Evolutionary conservation across 495 filamentous ascomycete species (phyloP).

Genomic region (Monascus purpureus): DNA sequence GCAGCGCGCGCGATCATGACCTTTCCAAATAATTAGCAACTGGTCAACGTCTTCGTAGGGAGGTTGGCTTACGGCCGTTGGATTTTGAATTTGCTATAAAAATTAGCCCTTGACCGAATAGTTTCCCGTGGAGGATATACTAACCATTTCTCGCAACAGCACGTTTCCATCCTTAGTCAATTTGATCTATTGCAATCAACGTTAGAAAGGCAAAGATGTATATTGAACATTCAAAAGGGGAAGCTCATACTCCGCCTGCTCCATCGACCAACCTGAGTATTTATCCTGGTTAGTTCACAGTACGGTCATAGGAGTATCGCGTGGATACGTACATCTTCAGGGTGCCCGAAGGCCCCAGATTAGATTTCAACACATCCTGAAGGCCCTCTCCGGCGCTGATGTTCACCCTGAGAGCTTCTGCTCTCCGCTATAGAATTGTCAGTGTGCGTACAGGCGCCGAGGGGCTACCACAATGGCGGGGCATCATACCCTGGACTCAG

Average conservation of each 20-base stretch:
- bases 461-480: constrained; percentile 11
- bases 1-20: constrained; percentile 98
- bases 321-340: constrained; percentile 70
- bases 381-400: constrained; percentile 91
- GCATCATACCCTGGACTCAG: constrained; percentile 73
- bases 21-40: constrained; percentile 22
- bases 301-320: constrained; percentile 1
- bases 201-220: constrained; percentile 6
- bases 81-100: constrained; percentile 63
- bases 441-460: constrained; percentile 21
- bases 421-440: constrained; percentile 60
- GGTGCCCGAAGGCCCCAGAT: constrained; percentile 84
- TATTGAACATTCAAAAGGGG: constrained; percentile 4
- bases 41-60: constrained; percentile 4
- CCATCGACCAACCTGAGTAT: constrained; percentile 76
- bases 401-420: constrained; percentile 90
- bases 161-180: constrained; percentile 98
- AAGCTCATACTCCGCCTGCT: constrained; percentile 63
- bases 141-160: constrained; percentile 89
- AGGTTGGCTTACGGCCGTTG: constrained; percentile 53
- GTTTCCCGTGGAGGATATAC: constrained; percentile 4
- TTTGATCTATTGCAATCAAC: constrained; percentile 66
- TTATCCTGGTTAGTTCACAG: constrained; percentile 16
- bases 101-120: constrained; percentile 18
- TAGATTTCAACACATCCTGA: constrained; percentile 92